These are phyloP conservation scores for Ceratobasidium sp. DNA, from an alignment of 1,284 basidiomycete species.

Conservation along the genomic window DNA sequence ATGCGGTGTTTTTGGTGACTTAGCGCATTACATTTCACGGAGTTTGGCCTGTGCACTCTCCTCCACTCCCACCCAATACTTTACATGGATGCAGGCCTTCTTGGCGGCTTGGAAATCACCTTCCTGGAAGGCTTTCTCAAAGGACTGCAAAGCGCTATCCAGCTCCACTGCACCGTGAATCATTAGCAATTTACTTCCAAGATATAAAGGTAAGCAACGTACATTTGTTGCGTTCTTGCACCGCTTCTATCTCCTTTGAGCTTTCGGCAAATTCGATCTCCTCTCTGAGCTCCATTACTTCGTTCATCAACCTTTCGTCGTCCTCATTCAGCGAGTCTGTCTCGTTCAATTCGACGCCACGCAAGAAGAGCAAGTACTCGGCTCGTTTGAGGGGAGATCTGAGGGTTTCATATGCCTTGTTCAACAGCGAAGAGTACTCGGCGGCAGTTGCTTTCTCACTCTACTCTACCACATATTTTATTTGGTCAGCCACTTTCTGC, in stretches of 20 bases:
- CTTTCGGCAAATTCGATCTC: conserved; percentile 72
- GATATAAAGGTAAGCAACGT: conserved; percentile 51
- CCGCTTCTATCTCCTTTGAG: conserved; percentile 62
- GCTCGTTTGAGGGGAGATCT: conserved; percentile 71
- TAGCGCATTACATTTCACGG: not conserved
- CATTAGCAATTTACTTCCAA: too few relatives aligned
- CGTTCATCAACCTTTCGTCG: conserved; percentile 76
- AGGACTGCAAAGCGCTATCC: conserved; percentile 57
- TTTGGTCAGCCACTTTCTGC: not conserved
- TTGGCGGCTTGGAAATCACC: conserved; percentile 69
- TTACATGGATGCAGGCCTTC: conserved; percentile 72
- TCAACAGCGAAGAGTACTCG: conserved; percentile 74
- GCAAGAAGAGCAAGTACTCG: conserved; percentile 74
- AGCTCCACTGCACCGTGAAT: conserved; percentile 62
- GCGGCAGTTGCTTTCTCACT: conserved; percentile 69
- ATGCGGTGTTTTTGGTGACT: not conserved
- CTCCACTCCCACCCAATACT: conserved; percentile 80
- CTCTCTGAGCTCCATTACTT: conserved; percentile 86
- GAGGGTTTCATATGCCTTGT: conserved; percentile 77
- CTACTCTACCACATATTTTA: conserved; percentile 53
- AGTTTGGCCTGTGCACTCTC: conserved; percentile 64
- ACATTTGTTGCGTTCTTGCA: conserved; percentile 73
- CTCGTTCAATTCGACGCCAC: conserved; percentile 72
- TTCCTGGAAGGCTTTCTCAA: conserved; percentile 64
- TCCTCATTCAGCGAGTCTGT: conserved; percentile 81